Base-by-base conservation (phyloP, 2,329 filamentous ascomycete species). In the Aspergillus phoenicis region DNA sequence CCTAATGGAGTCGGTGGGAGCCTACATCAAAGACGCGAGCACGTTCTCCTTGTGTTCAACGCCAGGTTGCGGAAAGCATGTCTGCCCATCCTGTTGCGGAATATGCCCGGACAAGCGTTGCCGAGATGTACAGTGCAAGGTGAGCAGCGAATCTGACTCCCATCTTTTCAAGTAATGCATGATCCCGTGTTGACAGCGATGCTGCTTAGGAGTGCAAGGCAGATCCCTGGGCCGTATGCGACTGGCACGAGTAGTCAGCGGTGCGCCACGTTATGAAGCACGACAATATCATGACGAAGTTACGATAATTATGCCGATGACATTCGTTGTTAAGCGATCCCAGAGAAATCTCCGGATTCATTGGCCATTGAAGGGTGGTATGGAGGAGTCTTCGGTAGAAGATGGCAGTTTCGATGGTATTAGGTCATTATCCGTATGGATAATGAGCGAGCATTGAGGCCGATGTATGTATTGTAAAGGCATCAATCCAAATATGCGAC, bases 41-140 rank as follows among this genome's bases (percentile, higher is more conserved):
- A 78, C 74, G 1, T 77, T 74, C 60, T 64, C 75, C 6, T 63
- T 68, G 58, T 78, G 76, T 61, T 73, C 70, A 3, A 54, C 60
- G 24, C 57, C 62, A 39, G 71, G 68, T 10, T 76, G 71, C 62
- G 74, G 67, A 49, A 65, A 67, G 51, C 66, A 68, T 60, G 71
- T 76, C 11, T 77, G 75, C 59, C 70, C 73, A 1, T 62, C 68
- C 28, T 77, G 74, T 62, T 75, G 72, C 62, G 73, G 75, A 8
- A 62, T 68, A 15, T 78, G 76, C 60, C 72, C 74, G 4, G 66
- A 67, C 30, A 63, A 67, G 26, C 62, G 70, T 26, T 78, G 76
- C 59, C 62, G 62, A 20, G 73, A 77, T 61, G 66, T 75, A 22
- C 70, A 73, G 53, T 78, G 75, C 63, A 71, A 68, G 61, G 71